Percentiles rank a stretch among this genome's conserved stretches.
Conservation (phyloP, 176 grass and related monocot species). For the Pontederia paniculata region DNA sequence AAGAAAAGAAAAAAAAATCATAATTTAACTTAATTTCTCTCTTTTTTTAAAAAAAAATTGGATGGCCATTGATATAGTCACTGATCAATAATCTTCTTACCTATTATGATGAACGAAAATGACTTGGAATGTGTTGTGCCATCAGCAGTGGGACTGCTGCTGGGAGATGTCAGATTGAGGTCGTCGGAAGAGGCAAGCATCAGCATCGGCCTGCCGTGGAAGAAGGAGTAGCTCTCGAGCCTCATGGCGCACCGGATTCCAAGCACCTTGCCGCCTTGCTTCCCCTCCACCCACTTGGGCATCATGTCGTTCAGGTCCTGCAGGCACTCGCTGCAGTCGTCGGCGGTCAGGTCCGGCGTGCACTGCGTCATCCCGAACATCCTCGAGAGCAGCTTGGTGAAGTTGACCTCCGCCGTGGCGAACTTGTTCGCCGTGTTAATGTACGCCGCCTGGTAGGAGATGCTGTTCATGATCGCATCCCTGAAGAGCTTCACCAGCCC, state of each 20-base stretch:
- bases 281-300: background rate
- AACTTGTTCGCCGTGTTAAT: constrained; percentile 13
- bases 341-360: constrained; percentile 25
- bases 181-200: background rate
- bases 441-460: constrained; percentile 15
- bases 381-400: background rate
- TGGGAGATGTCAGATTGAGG: background rate
- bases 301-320: background rate
- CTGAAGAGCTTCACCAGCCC: background rate
- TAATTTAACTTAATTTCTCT: no score
- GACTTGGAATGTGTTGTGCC: no score
- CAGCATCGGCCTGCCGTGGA: constrained; percentile 3
- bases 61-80: no score
- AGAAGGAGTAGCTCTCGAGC: constrained; percentile 42
- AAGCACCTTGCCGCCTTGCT: constrained; percentile 17
- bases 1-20: no score
- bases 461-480: constrained; percentile 15
- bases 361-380: constrained; percentile 52
- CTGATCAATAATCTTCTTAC: no score
- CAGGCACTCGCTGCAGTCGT: constrained; percentile 28
- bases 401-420: constrained; percentile 25
- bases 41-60: no score
- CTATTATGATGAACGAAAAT: no score
- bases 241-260: constrained; percentile 37
- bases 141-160: no score